A percentile compares a stretch with the other conserved stretches of the same genome.
Conservation (phyloP, 192 early-diverging fungal genomes). For the Backusella westeae region DNA sequence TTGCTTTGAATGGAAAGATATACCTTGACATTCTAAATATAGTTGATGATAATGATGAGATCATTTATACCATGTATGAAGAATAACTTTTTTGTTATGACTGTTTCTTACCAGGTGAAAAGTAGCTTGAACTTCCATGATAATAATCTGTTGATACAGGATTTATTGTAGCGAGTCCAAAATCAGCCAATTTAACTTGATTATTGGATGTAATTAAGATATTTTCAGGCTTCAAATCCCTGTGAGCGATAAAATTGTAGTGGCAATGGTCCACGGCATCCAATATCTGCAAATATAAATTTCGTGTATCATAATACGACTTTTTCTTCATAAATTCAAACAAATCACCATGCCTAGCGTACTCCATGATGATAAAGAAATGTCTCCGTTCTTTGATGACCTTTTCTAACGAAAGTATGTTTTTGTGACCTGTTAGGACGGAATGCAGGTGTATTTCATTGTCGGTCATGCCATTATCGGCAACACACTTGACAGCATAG, state of each 20-base stretch:
- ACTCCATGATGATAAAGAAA: slow-evolving; percentile 68
- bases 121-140: slow-evolving; percentile 52
- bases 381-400: slow-evolving; percentile 59
- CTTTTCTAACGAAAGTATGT: slow-evolving; percentile 65
- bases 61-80: not conserved
- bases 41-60: not conserved
- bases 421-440: slow-evolving; percentile 60
- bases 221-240: slow-evolving; percentile 84
- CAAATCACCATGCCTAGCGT: slow-evolving; percentile 85
- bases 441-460: slow-evolving; percentile 66
- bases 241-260: slow-evolving; percentile 65
- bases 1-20: slow-evolving; percentile 14
- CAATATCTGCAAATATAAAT: slow-evolving; percentile 80
- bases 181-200: slow-evolving; percentile 85
- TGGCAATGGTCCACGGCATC: slow-evolving; percentile 78
- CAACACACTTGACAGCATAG: slow-evolving; percentile 76
- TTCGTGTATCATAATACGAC: slow-evolving; percentile 75
- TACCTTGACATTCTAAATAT: slow-evolving; percentile 57
- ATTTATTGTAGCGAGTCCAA: slow-evolving; percentile 82
- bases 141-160: slow-evolving; percentile 69
- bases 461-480: slow-evolving; percentile 59
- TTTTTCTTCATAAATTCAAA: slow-evolving; percentile 86
- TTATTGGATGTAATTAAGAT: slow-evolving; percentile 61
- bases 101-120: slow-evolving; percentile 49
- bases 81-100: not conserved